These are phyloP conservation scores for Penicillium nucicola DNA, from an alignment of 495 filamentous ascomycete species.

Conservation along the genomic window DNA sequence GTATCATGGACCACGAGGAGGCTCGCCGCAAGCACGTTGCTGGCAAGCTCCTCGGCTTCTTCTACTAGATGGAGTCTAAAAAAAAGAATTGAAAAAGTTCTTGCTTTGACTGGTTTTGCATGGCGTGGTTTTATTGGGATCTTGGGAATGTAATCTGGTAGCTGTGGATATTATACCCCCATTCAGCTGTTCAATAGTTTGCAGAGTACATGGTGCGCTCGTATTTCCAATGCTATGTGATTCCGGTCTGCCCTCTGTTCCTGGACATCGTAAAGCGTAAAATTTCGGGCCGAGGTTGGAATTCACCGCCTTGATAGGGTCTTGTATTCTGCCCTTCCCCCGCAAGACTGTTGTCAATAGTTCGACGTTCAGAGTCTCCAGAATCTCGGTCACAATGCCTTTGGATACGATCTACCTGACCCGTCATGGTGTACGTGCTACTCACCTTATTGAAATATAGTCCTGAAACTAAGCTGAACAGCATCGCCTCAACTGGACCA, in stretches of 20 bases:
- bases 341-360: constrained; percentile 4
- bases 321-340: constrained; percentile 18
- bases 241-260: constrained; percentile 17
- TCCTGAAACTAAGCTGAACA: constrained; percentile 32
- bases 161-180: constrained; percentile 24
- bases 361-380: not conserved
- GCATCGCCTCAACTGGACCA: constrained; percentile 88
- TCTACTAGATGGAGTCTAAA: constrained; percentile 65
- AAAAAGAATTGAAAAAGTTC: constrained; percentile 31
- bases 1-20: constrained; percentile 99
- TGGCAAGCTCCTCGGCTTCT: constrained; percentile 95
- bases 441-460: not conserved
- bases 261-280: not conserved
- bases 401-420: constrained; percentile 82
- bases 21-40: constrained; percentile 95
- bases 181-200: constrained; percentile 22
- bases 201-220: constrained; percentile 27
- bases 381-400: constrained; percentile 28
- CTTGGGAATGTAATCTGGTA: constrained; percentile 35
- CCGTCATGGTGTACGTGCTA: constrained; percentile 73
- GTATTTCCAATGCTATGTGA: constrained; percentile 20
- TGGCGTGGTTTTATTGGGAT: constrained; percentile 15
- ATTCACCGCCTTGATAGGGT: constrained; percentile 16
- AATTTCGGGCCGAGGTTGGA: constrained; percentile 12
- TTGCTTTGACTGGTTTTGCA: constrained; percentile 27